These are phyloP conservation scores for Scedosporium aurantiacum DNA, from an alignment of 2,329 filamentous ascomycete species.

Conservation along the genomic window DNA sequence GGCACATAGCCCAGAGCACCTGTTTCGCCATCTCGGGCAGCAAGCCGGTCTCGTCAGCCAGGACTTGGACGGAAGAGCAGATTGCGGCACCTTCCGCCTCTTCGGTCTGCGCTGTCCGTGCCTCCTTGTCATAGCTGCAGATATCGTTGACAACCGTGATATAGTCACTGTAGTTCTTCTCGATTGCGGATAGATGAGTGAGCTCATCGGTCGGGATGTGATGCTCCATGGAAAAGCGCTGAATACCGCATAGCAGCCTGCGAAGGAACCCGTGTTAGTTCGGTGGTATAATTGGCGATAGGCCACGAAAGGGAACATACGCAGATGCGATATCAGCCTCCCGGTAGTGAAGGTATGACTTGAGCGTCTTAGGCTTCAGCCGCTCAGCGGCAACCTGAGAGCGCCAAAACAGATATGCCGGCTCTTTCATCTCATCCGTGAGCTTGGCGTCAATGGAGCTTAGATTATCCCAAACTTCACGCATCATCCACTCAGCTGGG, in stretches of 20 bases:
- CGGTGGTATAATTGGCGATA: neutral
- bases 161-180: slow-evolving; percentile 24
- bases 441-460: slow-evolving; percentile 20
- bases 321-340: slow-evolving; percentile 27
- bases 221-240: slow-evolving; percentile 25
- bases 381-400: slow-evolving; percentile 25
- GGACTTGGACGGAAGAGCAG: slow-evolving; percentile 19
- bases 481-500: slow-evolving; percentile 26
- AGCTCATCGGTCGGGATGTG: slow-evolving; percentile 18
- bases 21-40: slow-evolving; percentile 7
- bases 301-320: slow-evolving; percentile 15
- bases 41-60: slow-evolving; percentile 16
- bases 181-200: slow-evolving; percentile 13
- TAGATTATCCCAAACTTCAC: slow-evolving; percentile 29
- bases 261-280: neutral
- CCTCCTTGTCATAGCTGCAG: slow-evolving; percentile 28
- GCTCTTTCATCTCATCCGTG: slow-evolving; percentile 26
- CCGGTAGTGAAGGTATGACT: slow-evolving; percentile 25
- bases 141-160: slow-evolving; percentile 31
- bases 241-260: slow-evolving; percentile 22
- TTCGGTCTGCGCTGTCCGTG: slow-evolving; percentile 7
- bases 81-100: slow-evolving; percentile 16
- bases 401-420: slow-evolving; percentile 26
- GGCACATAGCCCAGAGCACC: slow-evolving; percentile 9
- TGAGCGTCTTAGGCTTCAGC: slow-evolving; percentile 16